Percentiles rank a stretch among this genome's conserved stretches.
These are phyloP conservation scores for Rhipidocladum racemiflorum DNA, from an alignment of 176 grass and related monocot genomes.

Conservation along the genomic window DNA sequence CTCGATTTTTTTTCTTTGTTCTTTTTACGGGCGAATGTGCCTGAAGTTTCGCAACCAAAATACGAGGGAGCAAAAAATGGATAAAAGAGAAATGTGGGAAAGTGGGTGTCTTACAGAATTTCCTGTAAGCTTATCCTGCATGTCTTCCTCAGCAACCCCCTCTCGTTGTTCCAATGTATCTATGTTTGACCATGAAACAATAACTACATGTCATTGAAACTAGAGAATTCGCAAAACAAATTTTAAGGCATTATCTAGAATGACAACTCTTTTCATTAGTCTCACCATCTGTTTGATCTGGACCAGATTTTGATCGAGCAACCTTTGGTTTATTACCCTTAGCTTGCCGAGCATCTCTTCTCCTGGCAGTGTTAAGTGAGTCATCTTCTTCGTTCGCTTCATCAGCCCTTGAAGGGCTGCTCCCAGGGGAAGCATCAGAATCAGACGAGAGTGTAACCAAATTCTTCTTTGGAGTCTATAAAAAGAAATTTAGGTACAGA, in stretches of 20 bases:
- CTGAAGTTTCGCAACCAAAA: background rate
- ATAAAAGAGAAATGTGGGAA: background rate
- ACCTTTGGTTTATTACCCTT: conserved; percentile 38
- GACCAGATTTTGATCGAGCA: conserved; percentile 13
- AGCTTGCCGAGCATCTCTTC: conserved; percentile 15
- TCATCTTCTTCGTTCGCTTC: conserved; percentile 20
- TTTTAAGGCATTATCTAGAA: background rate
- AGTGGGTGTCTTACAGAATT: conserved; percentile 36
- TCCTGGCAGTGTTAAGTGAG: conserved; percentile 4
- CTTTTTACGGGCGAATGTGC: background rate
- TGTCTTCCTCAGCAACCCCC: conserved; percentile 39
- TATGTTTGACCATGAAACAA: conserved; percentile 19
- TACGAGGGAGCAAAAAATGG: background rate
- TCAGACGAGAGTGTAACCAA: conserved; percentile 20
- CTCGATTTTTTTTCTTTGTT: too few species aligned
- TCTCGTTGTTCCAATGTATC: conserved; percentile 30
- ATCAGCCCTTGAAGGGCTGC: conserved; percentile 35
- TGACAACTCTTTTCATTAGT: background rate
- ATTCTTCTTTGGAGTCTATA: conserved; percentile 41
- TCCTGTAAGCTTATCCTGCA: conserved; percentile 42
- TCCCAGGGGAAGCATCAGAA: conserved; percentile 31
- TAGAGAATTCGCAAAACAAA: conserved; percentile 3
- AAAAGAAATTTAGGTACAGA: background rate
- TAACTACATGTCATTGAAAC: background rate
- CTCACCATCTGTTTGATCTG: conserved; percentile 30